Evolutionary conservation across 148 eudicot genomes (phyloP), one percentile per base, ranked within the genome.

Genomic region (Rhododendron mucronatum): DNA sequence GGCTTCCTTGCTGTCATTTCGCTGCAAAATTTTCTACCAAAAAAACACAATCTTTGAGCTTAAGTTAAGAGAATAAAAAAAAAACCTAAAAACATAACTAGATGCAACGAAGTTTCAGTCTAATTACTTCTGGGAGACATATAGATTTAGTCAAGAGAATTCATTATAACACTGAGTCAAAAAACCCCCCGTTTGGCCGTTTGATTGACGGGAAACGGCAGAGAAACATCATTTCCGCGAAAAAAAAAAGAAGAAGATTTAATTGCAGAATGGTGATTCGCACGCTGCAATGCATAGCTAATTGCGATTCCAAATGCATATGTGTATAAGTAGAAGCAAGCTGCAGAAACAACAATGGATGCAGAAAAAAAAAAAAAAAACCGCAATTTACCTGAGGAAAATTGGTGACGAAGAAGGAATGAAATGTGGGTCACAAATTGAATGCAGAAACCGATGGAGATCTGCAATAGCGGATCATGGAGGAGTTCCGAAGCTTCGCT

Each of bases 1-100:
- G 97, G 91, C 88, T 83, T 92, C 86, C 88, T 92, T 75, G 86
- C 86, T 67, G 94, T 95, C 99, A 95, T 96, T 80, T 51, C 55
- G 65, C 65, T 18, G 65, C 23, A 59, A 59, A 59, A 59, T 21
- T 59, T 57, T 57, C 61, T 18, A 21, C 65, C n/a, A 59, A 51
- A 1, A 21, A 59, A 59, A 1, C 65, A 59, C 65, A 59, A 21
- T 6, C 23, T 18, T 59, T 6, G n/a, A 59, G n/a, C 9, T 7
- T 59, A n/a, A 59, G 65, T 20, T 2, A 51, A 13, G 10, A 51
- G 55, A 2, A 0, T 16, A 16, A 15, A 57, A 16, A 15, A 57
- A 18, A 57, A 18, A 3, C 50, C 50, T 57, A 57, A 57, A 18
- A 57, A 16, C 63, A 15, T 15, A 57, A 57, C 63, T 18, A 16